Evolutionary conservation across 768 basidiomycete species (phyloP).

Genomic region (Amanita pseudoporphyria): DNA sequence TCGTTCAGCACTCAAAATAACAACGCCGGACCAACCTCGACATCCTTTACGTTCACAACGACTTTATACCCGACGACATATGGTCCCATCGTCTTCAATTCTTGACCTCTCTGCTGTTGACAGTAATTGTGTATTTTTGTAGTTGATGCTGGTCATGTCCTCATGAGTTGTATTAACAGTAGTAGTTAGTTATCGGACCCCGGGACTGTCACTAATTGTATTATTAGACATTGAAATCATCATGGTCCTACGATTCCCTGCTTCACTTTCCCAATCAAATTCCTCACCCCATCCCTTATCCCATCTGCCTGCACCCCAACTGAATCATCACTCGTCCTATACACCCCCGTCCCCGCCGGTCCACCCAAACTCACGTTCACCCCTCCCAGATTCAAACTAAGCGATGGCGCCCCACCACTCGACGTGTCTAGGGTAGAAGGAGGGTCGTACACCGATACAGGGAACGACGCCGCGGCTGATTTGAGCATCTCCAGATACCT

Average conservation of each 20-base stretch:
- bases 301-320: slow-evolving; percentile 78
- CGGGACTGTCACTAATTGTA: too few relatives aligned
- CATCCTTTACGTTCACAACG: neutral
- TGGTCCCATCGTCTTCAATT: too few relatives aligned
- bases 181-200: too few relatives aligned
- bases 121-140: neutral
- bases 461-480: slow-evolving; percentile 54
- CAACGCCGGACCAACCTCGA: neutral
- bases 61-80: neutral
- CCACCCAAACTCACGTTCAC: slow-evolving; percentile 95
- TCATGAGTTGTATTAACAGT: too few relatives aligned
- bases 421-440: slow-evolving; percentile 78
- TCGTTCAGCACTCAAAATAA: neutral
- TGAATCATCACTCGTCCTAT: slow-evolving; percentile 68
- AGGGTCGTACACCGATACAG: slow-evolving; percentile 59
- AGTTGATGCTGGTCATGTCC: too few relatives aligned
- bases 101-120: neutral
- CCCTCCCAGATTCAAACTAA: slow-evolving; percentile 87
- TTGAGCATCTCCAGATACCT: slow-evolving; percentile 90
- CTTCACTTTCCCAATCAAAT: slow-evolving; percentile 81
- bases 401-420: slow-evolving; percentile 59
- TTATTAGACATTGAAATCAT: too few relatives aligned
- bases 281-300: slow-evolving; percentile 80
- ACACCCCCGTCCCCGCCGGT: slow-evolving; percentile 71
- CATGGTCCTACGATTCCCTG: too few relatives aligned